Evolutionary conservation across 805 yeast genomes (phyloP), one percentile per base, ranked within the genome.

Genomic region (Metschnikowia peoriensis): DNA sequence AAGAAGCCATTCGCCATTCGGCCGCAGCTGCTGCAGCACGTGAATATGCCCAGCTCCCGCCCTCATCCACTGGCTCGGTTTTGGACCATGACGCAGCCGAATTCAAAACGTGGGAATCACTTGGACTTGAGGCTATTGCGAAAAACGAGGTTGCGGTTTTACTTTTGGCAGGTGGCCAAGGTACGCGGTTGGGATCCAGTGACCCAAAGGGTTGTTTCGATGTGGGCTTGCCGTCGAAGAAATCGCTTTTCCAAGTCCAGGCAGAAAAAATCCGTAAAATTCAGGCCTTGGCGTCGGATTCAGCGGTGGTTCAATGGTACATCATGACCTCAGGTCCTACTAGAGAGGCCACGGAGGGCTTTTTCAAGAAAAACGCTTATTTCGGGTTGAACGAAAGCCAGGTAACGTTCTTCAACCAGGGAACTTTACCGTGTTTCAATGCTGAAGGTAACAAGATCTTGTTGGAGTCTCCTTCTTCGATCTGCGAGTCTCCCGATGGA

Each of bases 91-190:
- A 68, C 15, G 50, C 50, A 1, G 66, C 61, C 12, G 58, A 53
- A 17, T 64, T 66, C 41, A 58, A 55, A 5, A 41, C 61, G 12
- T 86, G 86, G 82, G 59, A 62, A 22, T 51, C 68, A 2, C 41
- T 71, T 14, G 99, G 99, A 12, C 68, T 85, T 15, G 73, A 82
- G 28, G 88, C 93, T 32, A 85, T 94, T 49, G 68, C 81, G 15
- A 68, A 75, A 12, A 86, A 86, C 57, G 82, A 87, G 63, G 98
- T 93, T 27, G 99, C 90, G 35, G 93, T 94, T 6, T 77, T 94
- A 41, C 76, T 94, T 48, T 86, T 94, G 88, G 97, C 99, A 11
- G 99, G 99, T 51, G 99, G 99, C 46, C 99, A 94, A 70, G 99
- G 99, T 34, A 88, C 97, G 7, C 79, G 99, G 56, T 76, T 94